Percentiles rank a stretch among this genome's conserved stretches.
Evolutionary conservation across 1,139 yeast species (phyloP).

Genomic region (Protomyces inouyei): DNA sequence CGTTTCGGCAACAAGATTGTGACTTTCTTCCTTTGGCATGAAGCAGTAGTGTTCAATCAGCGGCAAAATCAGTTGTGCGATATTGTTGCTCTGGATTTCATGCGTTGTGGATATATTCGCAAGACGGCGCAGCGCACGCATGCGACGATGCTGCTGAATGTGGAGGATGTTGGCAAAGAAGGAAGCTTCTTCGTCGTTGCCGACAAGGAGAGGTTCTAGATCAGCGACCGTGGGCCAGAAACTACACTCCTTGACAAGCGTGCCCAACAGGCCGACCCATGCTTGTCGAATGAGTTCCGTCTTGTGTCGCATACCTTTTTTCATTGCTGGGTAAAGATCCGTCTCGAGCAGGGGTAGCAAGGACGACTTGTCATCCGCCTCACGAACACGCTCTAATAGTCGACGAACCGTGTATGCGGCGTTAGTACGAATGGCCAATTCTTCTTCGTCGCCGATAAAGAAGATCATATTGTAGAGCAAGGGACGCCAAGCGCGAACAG

Average conservation of each 20-base stretch:
- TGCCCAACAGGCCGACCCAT: slow-evolving; percentile 61
- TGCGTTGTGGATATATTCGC: slow-evolving; percentile 42
- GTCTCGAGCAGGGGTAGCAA: slow-evolving; percentile 50
- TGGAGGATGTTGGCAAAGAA: slow-evolving; percentile 78
- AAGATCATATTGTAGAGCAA: slow-evolving; percentile 62
- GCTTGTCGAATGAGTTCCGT: slow-evolving; percentile 66
- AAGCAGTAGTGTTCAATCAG: slow-evolving; percentile 67
- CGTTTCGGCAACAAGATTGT: slow-evolving; percentile 72
- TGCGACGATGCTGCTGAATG: slow-evolving; percentile 80
- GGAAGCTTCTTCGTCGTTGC: slow-evolving; percentile 76
- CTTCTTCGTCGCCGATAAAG: slow-evolving; percentile 72
- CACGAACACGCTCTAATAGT: slow-evolving; percentile 54
- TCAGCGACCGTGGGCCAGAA: slow-evolving; percentile 56
- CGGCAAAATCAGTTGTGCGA: slow-evolving; percentile 78
- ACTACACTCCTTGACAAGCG: slow-evolving; percentile 51
- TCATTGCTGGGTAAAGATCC: slow-evolving; percentile 60
- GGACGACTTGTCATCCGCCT: slow-evolving; percentile 36
- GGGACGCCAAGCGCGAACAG: slow-evolving; percentile 72
- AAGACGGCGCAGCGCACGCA: slow-evolving; percentile 68
- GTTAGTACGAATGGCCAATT: slow-evolving; percentile 73
- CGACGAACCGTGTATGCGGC: slow-evolving; percentile 63
- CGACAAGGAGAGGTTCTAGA: slow-evolving; percentile 59
- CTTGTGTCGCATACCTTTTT: slow-evolving; percentile 60
- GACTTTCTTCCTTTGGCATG: slow-evolving; percentile 53
- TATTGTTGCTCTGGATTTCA: slow-evolving; percentile 51